These are phyloP conservation scores for Syzygium grande DNA, from an alignment of 345 rosid genomes.

Conservation along the genomic window DNA sequence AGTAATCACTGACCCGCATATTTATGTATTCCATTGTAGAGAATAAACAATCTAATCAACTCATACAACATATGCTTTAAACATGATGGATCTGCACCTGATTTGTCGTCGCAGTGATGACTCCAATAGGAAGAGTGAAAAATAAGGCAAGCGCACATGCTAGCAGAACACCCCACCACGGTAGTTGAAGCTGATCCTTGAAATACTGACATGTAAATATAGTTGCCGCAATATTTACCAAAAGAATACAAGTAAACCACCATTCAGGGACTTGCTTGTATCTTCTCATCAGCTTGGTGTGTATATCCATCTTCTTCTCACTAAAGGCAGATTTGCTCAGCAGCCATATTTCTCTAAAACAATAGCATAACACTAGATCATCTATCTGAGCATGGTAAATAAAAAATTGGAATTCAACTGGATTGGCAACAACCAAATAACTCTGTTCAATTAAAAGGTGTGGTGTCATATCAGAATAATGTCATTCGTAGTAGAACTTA, in stretches of 20 bases:
- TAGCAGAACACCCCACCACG: conserved; percentile 81
- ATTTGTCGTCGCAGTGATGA: conserved; percentile 72
- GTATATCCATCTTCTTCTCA: conserved; percentile 50
- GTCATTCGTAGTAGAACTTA: neutral
- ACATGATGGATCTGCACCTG: conserved; percentile 19
- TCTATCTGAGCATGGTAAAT: neutral
- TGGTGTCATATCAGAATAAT: neutral
- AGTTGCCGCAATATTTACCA: conserved; percentile 36
- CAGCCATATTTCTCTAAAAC: conserved; percentile 42
- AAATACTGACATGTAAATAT: conserved; percentile 47
- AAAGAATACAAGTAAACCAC: conserved; percentile 62
- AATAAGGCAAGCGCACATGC: conserved; percentile 70
- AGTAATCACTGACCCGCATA: neutral
- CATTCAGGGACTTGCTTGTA: conserved; percentile 74
- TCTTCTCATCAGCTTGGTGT: conserved; percentile 53
- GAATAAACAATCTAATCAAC: neutral
- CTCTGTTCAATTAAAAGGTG: neutral
- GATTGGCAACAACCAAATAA: neutral
- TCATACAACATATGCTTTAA: neutral
- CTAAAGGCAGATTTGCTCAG: conserved; percentile 51
- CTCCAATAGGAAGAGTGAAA: conserved; percentile 83
- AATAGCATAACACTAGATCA: neutral
- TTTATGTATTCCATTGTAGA: neutral
- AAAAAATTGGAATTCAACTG: neutral
- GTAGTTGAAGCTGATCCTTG: conserved; percentile 66